Base-by-base conservation (phyloP, 2,329 filamentous ascomycete species). In the Fusarium sp. region DNA sequence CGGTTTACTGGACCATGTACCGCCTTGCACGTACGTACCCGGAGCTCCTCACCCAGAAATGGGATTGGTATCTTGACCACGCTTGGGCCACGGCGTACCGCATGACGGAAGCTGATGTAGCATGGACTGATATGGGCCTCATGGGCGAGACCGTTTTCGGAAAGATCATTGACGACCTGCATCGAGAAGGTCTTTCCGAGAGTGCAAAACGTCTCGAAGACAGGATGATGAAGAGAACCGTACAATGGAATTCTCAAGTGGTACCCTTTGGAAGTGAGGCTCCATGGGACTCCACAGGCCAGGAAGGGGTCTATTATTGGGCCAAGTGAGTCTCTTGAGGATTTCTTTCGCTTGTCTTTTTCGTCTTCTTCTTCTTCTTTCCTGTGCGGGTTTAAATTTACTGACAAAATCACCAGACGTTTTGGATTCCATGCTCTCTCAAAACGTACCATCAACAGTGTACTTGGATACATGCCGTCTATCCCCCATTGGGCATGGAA, bases 401-500 rank as follows among this genome's bases (percentile, higher is more conserved):
- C n/a, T 1, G 9, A n/a, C 3, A 3, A 11, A 40, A 17, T 21
- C 21, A 11, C 50, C 14, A 80, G 81, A 33, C 84, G 88, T 69
- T 89, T 89, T 71, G 82, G 82, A 3, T 79, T 84, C 45, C 76
- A 76, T 1, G 71, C 71, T 0, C 85, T 85, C 0, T 81, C 79
- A 0, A 74, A 74, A 2, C 89, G 88, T 67, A 84, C 82, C 0
- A 78, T 89, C 45, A 80, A 84, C 57, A 85, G 83, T 22, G 85
- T 89, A 5, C 72, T 87, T 1, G 87, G 84, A 0, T 89, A 85
- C 65, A 87, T 84, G 79, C 87, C 87, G 0, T 86, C 84, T 0
- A 83, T 89, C 0, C 79, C 86, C 1, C 87, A 89, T 65, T 89
- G 88, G 88, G 88, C 85, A 4, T 89, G 84, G 84, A 88, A 89